phyloP scores from a whole-genome alignment of 257 asterid genomes.

The Nicotiana noctiflora region DNA sequence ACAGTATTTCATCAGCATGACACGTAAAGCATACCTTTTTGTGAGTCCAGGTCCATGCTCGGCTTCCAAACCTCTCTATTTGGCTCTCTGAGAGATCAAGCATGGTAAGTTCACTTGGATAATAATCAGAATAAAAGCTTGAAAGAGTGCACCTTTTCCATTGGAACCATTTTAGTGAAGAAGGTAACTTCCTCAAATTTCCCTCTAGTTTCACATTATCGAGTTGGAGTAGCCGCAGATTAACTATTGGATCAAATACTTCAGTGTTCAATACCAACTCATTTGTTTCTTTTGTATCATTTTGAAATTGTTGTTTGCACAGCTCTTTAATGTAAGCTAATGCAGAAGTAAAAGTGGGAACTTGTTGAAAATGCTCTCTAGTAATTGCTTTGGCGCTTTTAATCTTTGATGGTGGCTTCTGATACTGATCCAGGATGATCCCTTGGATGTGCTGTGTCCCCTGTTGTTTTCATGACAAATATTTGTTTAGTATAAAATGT shows the following conservation, averaged over 20 bases:
- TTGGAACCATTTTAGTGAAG: slow-evolving; percentile 26
- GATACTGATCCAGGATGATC: slow-evolving; percentile 20
- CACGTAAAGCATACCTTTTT: slow-evolving; percentile 14
- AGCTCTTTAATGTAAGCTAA: slow-evolving; percentile 16
- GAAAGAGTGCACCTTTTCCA: slow-evolving; percentile 24
- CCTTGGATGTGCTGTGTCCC: slow-evolving; percentile 22
- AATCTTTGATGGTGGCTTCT: slow-evolving; percentile 1
- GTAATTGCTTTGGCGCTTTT: slow-evolving; percentile 7
- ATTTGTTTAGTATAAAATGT: neutral
- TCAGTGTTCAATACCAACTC: slow-evolving; percentile 4
- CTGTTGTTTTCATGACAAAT: slow-evolving; percentile 2
- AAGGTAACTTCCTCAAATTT: slow-evolving; percentile 20
- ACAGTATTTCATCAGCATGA: neutral
- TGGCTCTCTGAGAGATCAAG: slow-evolving; percentile 31
- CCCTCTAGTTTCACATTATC: slow-evolving; percentile 25
- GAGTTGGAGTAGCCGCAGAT: slow-evolving; percentile 26
- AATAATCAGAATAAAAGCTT: slow-evolving; percentile 15
- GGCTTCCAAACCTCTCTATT: slow-evolving; percentile 19
- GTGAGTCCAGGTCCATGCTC: slow-evolving; percentile 15
- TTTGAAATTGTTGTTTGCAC: slow-evolving; percentile 3
- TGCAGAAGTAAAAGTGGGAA: slow-evolving; percentile 16
- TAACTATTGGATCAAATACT: slow-evolving; percentile 20
- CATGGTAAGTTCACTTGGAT: slow-evolving; percentile 22
- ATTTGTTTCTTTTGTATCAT: slow-evolving; percentile 10
- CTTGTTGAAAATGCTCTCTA: slow-evolving; percentile 7